Evolutionary conservation across 164 flowering plant species (phyloP), one percentile per base, ranked within the genome.

Genomic region (Litsea cubeba): DNA sequence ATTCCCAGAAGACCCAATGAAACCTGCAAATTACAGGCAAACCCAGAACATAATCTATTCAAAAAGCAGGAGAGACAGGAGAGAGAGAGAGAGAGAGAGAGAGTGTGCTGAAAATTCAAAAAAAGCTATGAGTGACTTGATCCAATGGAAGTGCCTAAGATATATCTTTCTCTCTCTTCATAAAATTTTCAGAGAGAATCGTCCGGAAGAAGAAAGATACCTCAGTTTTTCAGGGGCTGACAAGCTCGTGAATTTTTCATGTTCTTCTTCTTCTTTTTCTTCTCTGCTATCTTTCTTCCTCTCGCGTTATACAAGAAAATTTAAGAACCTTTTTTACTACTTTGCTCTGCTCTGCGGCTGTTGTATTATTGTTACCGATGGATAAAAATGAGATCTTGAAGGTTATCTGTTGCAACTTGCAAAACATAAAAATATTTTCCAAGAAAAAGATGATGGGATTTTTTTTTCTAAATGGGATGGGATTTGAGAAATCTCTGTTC

Each of bases 101-200:
- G 5, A 0, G 5, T 30, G 35, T 30, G 35, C 46, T 40, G 46
- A 40, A 40, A 40, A 40, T 40, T 40, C 46, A 40, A 40, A 40
- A 40, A 40, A 7, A 5, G 46, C 46, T 40, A 40, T 40, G 46
- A 40, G 46, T 40, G 60, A 17, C n/a, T 54, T 20, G n/a, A 14
- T 20, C n/a, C n/a, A 54, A 14, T 54, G n/a, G 60, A 54, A 15
- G 0, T 15, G 24, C 28, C 28, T 22, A n/a, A 51, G 35, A 30
- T 30, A 30, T 51, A 40, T 68, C 71, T 76, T 71, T 57, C 51
- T 71, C 68, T 30, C 46, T 40, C 46, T 40, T 40, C 46, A 40
- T 40, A 8, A 72, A 46, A 81, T 85, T 83, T 83, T 84, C 83
- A 83, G 88, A 84, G 86, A 87, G 68, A 81, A 73, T 87, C 80